Percentiles rank a stretch among this genome's conserved stretches.
phyloP scores from a whole-genome alignment of 352 stramenopile species.

The Globisporangium takayamanum region DNA sequence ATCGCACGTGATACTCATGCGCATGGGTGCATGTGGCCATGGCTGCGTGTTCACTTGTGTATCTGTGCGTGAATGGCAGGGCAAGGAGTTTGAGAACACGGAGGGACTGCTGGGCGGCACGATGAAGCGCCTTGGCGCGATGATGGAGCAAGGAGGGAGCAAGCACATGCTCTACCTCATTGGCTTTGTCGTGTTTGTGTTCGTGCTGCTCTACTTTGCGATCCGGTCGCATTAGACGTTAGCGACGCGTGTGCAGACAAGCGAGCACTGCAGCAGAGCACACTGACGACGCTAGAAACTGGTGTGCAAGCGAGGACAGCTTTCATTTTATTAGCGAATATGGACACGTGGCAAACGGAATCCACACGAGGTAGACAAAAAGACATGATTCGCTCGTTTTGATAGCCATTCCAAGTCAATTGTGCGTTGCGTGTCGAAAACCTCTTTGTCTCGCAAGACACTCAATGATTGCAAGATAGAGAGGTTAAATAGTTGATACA shows the following conservation, averaged over 20 bases:
- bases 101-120: slow-evolving; percentile 74
- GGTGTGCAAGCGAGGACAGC: too few species aligned
- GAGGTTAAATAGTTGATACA: too few species aligned
- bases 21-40: background rate
- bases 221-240: slow-evolving; percentile 58
- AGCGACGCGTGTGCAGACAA: background rate
- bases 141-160: slow-evolving; percentile 85
- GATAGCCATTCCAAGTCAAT: too few species aligned
- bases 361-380: too few species aligned
- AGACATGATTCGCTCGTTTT: too few species aligned
- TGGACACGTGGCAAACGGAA: too few species aligned
- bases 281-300: too few species aligned
- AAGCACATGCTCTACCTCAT: slow-evolving; percentile 89
- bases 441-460: too few species aligned
- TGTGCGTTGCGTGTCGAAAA: too few species aligned
- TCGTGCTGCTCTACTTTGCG: slow-evolving; percentile 78
- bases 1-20: background rate
- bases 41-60: background rate
- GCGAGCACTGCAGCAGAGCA: too few species aligned
- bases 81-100: slow-evolving; percentile 84
- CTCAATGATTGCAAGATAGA: too few species aligned
- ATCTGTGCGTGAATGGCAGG: slow-evolving; percentile 20
- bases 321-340: too few species aligned
- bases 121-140: slow-evolving; percentile 79
- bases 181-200: slow-evolving; percentile 78